A percentile compares a stretch with the other conserved stretches of the same genome.
Evolutionary conservation across 78 protist species (phyloP).

Genomic region (Kipferlia bialata): DNA sequence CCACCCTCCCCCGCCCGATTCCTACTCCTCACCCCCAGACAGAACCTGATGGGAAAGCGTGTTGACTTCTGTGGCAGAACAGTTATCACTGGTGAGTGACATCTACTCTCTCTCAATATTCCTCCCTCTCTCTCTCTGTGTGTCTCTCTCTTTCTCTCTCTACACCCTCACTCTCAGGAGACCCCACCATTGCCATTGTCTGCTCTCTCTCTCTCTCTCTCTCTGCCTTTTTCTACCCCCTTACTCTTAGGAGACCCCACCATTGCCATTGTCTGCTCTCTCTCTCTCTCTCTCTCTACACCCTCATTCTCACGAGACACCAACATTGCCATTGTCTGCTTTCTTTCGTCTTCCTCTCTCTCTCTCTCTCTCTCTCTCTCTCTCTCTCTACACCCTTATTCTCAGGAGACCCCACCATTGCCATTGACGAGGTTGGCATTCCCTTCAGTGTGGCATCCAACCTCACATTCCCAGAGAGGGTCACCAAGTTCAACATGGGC

Average conservation of each 20-base stretch:
- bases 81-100: slow-evolving; percentile 97
- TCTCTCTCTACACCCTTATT: too few relatives aligned
- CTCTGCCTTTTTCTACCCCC: not conserved
- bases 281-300: too few relatives aligned
- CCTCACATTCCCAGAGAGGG: slow-evolving; percentile 90
- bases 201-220: too few relatives aligned
- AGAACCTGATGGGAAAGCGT: slow-evolving; percentile 99
- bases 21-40: too few relatives aligned
- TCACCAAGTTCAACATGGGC: slow-evolving; percentile 77
- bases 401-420: slow-evolving; percentile 8
- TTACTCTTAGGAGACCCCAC: not conserved
- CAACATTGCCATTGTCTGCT: slow-evolving; percentile 68
- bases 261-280: too few relatives aligned
- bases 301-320: too few relatives aligned
- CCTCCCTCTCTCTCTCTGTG: not conserved
- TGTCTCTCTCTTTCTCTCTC: too few relatives aligned
- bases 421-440: slow-evolving; percentile 77
- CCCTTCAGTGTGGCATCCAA: slow-evolving; percentile 87
- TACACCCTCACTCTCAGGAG: too few relatives aligned
- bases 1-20: too few relatives aligned
- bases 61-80: slow-evolving; percentile 96
- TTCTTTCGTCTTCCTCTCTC: not conserved
- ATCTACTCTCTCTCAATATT: too few relatives aligned
- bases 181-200: slow-evolving; percentile 2
- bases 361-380: not conserved